These are phyloP conservation scores for Angophora floribunda DNA, from an alignment of 345 rosid genomes.

Conservation along the genomic window DNA sequence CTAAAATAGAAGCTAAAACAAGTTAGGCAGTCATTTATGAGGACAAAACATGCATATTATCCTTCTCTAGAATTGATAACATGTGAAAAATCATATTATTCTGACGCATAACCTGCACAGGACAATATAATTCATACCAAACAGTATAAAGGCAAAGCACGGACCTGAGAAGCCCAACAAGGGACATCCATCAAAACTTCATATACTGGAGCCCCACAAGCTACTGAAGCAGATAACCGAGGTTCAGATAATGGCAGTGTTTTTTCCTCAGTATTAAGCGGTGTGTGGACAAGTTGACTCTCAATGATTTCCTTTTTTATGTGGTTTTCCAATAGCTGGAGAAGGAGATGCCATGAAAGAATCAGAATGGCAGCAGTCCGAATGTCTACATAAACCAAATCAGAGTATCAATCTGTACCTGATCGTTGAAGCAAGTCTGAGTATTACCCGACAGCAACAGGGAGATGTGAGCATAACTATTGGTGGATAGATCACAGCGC, in stretches of 20 bases:
- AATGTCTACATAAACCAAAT: not conserved
- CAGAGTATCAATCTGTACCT: constrained; percentile 6
- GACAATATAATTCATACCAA: not conserved
- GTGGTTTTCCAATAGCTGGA: constrained; percentile 40
- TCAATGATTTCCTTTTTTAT: constrained; percentile 33
- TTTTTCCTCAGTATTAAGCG: constrained; percentile 7
- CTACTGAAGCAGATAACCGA: constrained; percentile 36
- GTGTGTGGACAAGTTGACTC: constrained; percentile 20
- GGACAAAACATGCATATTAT: not conserved
- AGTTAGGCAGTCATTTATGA: not conserved
- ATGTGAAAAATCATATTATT: not conserved
- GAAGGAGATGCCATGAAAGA: not conserved
- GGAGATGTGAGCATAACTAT: constrained; percentile 34
- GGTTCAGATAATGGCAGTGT: constrained; percentile 20
- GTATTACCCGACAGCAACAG: constrained; percentile 46
- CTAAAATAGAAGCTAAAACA: not conserved
- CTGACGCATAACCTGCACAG: not conserved
- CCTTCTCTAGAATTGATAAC: not conserved
- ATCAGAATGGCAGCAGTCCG: not conserved
- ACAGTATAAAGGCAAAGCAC: not conserved
- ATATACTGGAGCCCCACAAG: constrained; percentile 42
- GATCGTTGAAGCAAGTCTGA: constrained; percentile 39
- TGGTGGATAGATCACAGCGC: constrained; percentile 43
- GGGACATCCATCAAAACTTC: constrained; percentile 43
- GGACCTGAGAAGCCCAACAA: constrained; percentile 45